These are phyloP conservation scores for Cucumis sativus DNA, from an alignment of 306 rosid species.

Conservation along the genomic window Cucumber_9930_V3 NC_026656.2:3236501-3237000, in stretches of 20 bases:
- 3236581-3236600: slow-evolving; percentile 11
- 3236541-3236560: background rate
- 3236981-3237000: slow-evolving; percentile 94
- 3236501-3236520: background rate
- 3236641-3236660: slow-evolving; percentile 99
- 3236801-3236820: background rate
- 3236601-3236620: slow-evolving; percentile 29
- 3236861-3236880: background rate
- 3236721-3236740: slow-evolving; percentile 79
- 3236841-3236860: background rate
- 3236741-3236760: slow-evolving; percentile 7
- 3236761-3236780: background rate
- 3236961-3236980: slow-evolving; percentile 11
- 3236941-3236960: background rate
- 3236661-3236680: slow-evolving; percentile 75
- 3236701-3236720: slow-evolving; percentile 86
- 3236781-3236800: background rate
- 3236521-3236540: background rate
- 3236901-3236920: background rate
- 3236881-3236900: background rate
- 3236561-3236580: background rate
- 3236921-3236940: background rate
- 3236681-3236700: slow-evolving; percentile 72
- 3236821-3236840: background rate
- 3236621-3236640: slow-evolving; percentile 62